Evolutionary conservation across 2,329 filamentous ascomycete genomes (phyloP).

Genomic region (Pseudogymnoascus sp.): DNA sequence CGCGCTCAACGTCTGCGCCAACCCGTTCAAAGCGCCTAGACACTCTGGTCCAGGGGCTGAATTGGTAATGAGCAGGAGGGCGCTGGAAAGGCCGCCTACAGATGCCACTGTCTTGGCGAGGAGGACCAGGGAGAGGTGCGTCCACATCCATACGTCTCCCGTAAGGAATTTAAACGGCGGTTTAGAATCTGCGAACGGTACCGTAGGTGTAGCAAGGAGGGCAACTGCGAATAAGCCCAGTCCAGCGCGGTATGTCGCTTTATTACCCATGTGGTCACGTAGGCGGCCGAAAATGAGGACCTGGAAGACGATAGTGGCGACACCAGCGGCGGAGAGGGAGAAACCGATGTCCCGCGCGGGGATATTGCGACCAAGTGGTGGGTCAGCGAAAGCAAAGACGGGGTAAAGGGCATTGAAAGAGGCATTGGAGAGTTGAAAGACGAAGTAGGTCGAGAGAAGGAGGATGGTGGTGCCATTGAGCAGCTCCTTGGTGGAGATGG

Average conservation of each 20-base stretch:
- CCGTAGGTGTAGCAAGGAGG: slow-evolving; percentile 82
- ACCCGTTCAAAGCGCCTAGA: slow-evolving; percentile 82
- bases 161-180: slow-evolving; percentile 50
- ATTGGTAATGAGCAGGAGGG: slow-evolving; percentile 86
- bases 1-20: slow-evolving; percentile 89
- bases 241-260: slow-evolving; percentile 72
- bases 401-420: slow-evolving; percentile 94
- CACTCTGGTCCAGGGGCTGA: slow-evolving; percentile 79
- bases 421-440: slow-evolving; percentile 91
- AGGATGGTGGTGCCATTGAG: slow-evolving; percentile 76
- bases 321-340: slow-evolving; percentile 73
- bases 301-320: slow-evolving; percentile 85
- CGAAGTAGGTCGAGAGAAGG: slow-evolving; percentile 75
- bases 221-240: slow-evolving; percentile 73
- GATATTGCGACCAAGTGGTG: slow-evolving; percentile 70
- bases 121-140: slow-evolving; percentile 71
- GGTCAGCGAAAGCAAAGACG: slow-evolving; percentile 71
- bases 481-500: slow-evolving; percentile 50
- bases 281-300: slow-evolving; percentile 74
- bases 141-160: slow-evolving; percentile 65
- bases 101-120: slow-evolving; percentile 85
- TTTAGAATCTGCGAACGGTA: slow-evolving; percentile 64
- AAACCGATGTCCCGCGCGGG: slow-evolving; percentile 76
- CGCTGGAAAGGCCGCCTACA: slow-evolving; percentile 83
- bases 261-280: slow-evolving; percentile 73